Base-by-base conservation (phyloP, 805 yeast species). In the Wickerhamomyces alni region DNA sequence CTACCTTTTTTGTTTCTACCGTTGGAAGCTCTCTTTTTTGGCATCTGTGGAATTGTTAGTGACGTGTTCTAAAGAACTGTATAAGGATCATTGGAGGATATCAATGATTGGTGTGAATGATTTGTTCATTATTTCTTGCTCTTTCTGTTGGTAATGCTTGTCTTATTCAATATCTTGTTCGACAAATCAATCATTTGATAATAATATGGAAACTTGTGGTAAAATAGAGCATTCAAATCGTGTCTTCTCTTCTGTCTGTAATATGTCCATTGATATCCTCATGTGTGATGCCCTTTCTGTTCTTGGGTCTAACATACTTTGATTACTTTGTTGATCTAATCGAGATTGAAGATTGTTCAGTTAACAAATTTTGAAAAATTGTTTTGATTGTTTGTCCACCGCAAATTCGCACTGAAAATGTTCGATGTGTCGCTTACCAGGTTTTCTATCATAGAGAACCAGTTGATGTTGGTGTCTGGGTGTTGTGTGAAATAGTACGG, bases 1-100 rank as follows among this genome's bases (percentile, higher is more conserved):
- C 99, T 93, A 72, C 98, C 98, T 80, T 88, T 89, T 94, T 93
- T 93, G 94, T 93, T 93, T 82, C 99, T 91, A 83, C 99, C 99
- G 97, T 89, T 88, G 93, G 97, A 88, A 75, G 98, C 88, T 89
- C 99, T 91, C 98, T 93, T 93, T 87, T 93, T 93, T 76, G 99
- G 98, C 99, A 93, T 93, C 72, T 55, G 37, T 34, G 8, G 25
- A 31, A 9, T 29, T 44, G 55, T 50, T 52, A 54, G 55, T 52
- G 47, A 19, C 15, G 5, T 21, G 9, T 21, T 21, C 24, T 21
- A 21, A 21, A 21, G 9, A 21, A 21, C 24, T 21, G 9, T 7
- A 21, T 7, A 6, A 9, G 6, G 24, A 21, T 7, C 6, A 21
- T 7, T 21, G 24, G 24, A 21, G 24, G 24, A 21, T 21, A 21